Evolutionary conservation across 495 filamentous ascomycete genomes (phyloP).

Genomic region (Aspergillus ellipticus): DNA sequence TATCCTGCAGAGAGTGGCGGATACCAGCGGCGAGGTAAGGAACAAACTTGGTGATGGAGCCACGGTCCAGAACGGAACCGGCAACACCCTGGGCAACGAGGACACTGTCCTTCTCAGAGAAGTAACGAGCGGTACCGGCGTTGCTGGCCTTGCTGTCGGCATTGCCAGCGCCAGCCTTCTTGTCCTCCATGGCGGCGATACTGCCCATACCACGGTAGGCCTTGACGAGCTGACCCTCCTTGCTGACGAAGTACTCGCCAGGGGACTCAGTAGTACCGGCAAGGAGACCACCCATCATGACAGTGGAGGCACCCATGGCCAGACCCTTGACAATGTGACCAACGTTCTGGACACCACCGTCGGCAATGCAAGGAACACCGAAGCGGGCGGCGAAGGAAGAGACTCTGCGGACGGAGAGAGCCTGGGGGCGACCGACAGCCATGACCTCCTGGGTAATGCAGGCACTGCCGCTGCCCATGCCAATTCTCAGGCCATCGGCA

Average conservation of each 20-base stretch:
- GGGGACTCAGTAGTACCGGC: conserved; percentile 97
- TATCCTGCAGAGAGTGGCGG: conserved; percentile 96
- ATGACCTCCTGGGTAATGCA: conserved; percentile 99
- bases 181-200: conserved; percentile 99
- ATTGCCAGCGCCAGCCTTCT: conserved; percentile 68
- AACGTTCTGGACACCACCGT: conserved; percentile 97
- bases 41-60: conserved; percentile 87
- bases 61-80: conserved; percentile 66
- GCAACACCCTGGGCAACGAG: conserved; percentile 97
- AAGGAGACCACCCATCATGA: conserved; percentile 99
- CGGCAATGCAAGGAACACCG: conserved; percentile 95
- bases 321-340: conserved; percentile 99
- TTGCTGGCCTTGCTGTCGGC: conserved; percentile 83
- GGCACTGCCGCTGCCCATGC: conserved; percentile 96
- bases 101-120: conserved; percentile 91
- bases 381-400: conserved; percentile 84
- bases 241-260: conserved; percentile 91
- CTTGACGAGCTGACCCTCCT: conserved; percentile 96
- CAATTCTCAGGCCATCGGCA: conserved; percentile 94
- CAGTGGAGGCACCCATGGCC: conserved; percentile 85
- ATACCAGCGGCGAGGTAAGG: conserved; percentile 93
- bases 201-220: conserved; percentile 98
- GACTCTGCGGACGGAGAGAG: conserved; percentile 85
- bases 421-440: conserved; percentile 95
- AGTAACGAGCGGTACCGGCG: conserved; percentile 96